Conservation (phyloP, 208 protist species). For the Wallacemonas sp. region DNA sequence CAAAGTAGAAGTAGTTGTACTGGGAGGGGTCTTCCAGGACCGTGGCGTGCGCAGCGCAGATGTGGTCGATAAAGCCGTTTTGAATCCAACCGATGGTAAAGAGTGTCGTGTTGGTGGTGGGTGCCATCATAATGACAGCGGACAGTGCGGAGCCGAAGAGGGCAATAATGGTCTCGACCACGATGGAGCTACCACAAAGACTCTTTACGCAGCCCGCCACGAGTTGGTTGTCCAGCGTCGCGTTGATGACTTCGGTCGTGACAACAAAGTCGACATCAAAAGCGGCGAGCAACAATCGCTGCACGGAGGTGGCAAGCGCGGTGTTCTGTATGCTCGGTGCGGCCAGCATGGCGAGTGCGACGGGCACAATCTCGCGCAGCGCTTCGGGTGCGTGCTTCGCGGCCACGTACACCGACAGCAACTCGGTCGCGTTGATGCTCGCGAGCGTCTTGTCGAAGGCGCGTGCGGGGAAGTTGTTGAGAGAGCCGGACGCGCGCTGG, state of each 20-base stretch:
- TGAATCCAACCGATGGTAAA: conserved; percentile 60
- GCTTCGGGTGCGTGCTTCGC: not conserved
- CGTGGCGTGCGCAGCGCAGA: conserved; percentile 30
- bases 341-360: conserved; percentile 21
- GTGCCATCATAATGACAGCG: conserved; percentile 41
- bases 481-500: not conserved
- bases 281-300: conserved; percentile 60
- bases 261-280: conserved; percentile 54
- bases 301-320: conserved; percentile 39
- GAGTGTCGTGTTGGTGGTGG: conserved; percentile 34
- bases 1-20: conserved; percentile 75
- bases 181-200: conserved; percentile 45
- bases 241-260: conserved; percentile 49
- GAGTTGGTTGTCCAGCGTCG: conserved; percentile 33
- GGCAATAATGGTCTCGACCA: conserved; percentile 65
- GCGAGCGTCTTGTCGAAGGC: not conserved
- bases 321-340: conserved; percentile 16
- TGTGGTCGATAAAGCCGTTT: conserved; percentile 31
- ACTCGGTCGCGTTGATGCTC: conserved; percentile 30
- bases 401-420: conserved; percentile 37
- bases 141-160: conserved; percentile 61
- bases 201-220: conserved; percentile 33
- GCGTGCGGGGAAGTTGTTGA: not conserved
- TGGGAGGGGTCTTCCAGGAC: conserved; percentile 32
- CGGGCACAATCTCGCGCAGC: conserved; percentile 24